A percentile compares a stretch with the other conserved stretches of the same genome.
These are phyloP conservation scores for Ascoidea rubescens DNA, from an alignment of 805 yeast genomes.

Conservation along the genomic window DNA sequence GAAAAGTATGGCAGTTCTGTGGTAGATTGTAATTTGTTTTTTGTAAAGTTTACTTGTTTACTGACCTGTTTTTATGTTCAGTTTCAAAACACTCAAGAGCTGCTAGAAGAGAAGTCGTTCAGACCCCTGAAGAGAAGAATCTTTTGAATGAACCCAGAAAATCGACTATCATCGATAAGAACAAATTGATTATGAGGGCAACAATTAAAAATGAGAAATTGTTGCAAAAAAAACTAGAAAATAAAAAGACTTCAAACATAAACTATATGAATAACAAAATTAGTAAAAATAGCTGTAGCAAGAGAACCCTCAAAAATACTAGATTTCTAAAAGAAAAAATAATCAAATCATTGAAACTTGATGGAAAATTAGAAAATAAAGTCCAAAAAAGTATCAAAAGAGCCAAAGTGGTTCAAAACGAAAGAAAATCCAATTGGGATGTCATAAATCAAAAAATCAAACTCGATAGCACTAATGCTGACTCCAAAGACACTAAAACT, in stretches of 20 bases:
- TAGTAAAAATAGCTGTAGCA: constrained; percentile 14
- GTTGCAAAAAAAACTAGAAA: constrained; percentile 39
- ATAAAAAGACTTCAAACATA: constrained; percentile 10
- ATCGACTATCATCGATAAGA: constrained; percentile 41
- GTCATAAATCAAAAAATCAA: constrained; percentile 39
- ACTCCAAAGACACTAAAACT: constrained; percentile 9
- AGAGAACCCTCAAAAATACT: constrained; percentile 19
- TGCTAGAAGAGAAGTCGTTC: constrained; percentile 52
- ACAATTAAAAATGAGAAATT: constrained; percentile 54
- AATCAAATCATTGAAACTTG: constrained; percentile 35
- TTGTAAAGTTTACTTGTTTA: not conserved
- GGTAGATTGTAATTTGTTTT: not conserved
- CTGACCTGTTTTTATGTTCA: constrained; percentile 4
- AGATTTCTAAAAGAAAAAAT: constrained; percentile 22
- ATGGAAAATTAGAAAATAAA: constrained; percentile 44
- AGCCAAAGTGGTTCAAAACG: constrained; percentile 43
- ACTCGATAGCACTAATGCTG: constrained; percentile 1
- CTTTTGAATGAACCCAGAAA: constrained; percentile 38
- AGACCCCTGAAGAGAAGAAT: constrained; percentile 31
- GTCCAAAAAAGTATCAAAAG: constrained; percentile 51
- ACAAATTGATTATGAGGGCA: constrained; percentile 53
- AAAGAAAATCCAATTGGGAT: constrained; percentile 67
- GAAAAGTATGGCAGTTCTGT: not conserved
- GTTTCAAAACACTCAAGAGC: constrained; percentile 64
- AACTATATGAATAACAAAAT: constrained; percentile 14